A percentile compares a stretch with the other conserved stretches of the same genome.
These are phyloP conservation scores for Cetradonia linearis DNA, from an alignment of 495 filamentous ascomycete genomes.

Conservation along the genomic window DNA sequence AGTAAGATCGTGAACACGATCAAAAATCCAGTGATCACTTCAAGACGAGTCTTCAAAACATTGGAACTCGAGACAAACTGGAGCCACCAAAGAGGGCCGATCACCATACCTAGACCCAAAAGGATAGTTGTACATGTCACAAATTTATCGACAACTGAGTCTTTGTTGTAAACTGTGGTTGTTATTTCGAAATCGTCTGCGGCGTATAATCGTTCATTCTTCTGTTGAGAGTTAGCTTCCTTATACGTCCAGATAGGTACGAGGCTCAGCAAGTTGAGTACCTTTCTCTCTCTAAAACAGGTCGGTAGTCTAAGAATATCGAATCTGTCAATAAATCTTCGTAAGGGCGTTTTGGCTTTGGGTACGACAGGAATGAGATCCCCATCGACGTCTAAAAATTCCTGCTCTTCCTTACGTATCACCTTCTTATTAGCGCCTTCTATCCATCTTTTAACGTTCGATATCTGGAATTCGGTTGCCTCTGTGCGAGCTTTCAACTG, in stretches of 20 bases:
- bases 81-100: conserved; percentile 30
- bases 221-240: neutral
- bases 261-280: neutral
- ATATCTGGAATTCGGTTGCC: conserved; percentile 13
- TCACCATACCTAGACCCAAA: conserved; percentile 27
- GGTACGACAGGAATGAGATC: conserved; percentile 27
- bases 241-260: conserved; percentile 5
- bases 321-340: conserved; percentile 26
- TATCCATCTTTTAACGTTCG: conserved; percentile 27
- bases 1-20: conserved; percentile 25
- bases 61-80: conserved; percentile 2
- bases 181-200: conserved; percentile 14
- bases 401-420: conserved; percentile 24
- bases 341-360: conserved; percentile 24
- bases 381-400: conserved; percentile 22
- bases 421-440: conserved; percentile 18
- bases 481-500: conserved; percentile 20
- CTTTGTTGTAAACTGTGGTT: conserved; percentile 20
- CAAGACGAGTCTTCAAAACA: conserved; percentile 18
- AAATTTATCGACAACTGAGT: conserved; percentile 25
- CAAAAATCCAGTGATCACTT: conserved; percentile 28
- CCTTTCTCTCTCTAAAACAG: conserved; percentile 2
- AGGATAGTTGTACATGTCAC: conserved; percentile 22
- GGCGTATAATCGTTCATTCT: conserved; percentile 10
- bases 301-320: neutral